phyloP scores from a whole-genome alignment of 495 filamentous ascomycete genomes.

The Neohortaea acidophila region DNA sequence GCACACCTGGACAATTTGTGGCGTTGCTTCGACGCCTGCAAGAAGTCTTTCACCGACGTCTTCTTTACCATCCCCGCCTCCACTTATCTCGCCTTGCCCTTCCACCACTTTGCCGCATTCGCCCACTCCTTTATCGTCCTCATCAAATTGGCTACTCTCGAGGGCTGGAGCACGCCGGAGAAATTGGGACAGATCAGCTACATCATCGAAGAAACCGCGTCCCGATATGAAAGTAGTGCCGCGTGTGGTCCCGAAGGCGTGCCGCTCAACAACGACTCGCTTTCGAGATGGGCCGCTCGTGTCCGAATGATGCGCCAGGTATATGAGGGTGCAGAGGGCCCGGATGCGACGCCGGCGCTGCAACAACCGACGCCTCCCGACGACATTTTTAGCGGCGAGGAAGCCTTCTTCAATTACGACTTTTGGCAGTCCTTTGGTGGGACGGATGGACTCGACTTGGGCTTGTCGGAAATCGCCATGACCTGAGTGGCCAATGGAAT shows the following conservation, averaged over 20 bases:
- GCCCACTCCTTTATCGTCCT: slow-evolving; percentile 15
- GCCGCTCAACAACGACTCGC: slow-evolving; percentile 11
- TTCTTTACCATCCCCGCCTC: slow-evolving; percentile 10
- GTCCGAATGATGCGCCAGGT: slow-evolving; percentile 14
- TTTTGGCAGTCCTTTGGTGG: slow-evolving; percentile 13
- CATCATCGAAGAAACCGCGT: slow-evolving; percentile 5
- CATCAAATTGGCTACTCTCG: slow-evolving; percentile 12
- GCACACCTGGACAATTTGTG: slow-evolving; percentile 11
- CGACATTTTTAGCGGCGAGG: slow-evolving; percentile 7
- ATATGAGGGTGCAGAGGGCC: slow-evolving; percentile 4
- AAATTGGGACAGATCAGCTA: slow-evolving; percentile 2
- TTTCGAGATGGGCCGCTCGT: slow-evolving; percentile 11
- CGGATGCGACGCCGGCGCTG: neutral
- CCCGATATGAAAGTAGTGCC: slow-evolving; percentile 3
- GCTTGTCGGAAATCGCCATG: slow-evolving; percentile 6
- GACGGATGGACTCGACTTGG: slow-evolving; percentile 8
- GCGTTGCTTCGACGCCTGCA: slow-evolving; percentile 8
- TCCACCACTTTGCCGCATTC: slow-evolving; percentile 11
- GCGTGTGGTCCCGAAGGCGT: slow-evolving; percentile 7
- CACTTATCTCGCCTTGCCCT: slow-evolving; percentile 11
- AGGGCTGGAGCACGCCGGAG: slow-evolving; percentile 8
- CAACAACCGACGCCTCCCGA: slow-evolving; percentile 14
- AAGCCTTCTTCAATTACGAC: slow-evolving; percentile 16
- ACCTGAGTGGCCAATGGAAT: too few relatives aligned
- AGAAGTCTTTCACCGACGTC: slow-evolving; percentile 11